phyloP scores from a whole-genome alignment of 768 basidiomycete genomes.

The Suillus plorans region DNA sequence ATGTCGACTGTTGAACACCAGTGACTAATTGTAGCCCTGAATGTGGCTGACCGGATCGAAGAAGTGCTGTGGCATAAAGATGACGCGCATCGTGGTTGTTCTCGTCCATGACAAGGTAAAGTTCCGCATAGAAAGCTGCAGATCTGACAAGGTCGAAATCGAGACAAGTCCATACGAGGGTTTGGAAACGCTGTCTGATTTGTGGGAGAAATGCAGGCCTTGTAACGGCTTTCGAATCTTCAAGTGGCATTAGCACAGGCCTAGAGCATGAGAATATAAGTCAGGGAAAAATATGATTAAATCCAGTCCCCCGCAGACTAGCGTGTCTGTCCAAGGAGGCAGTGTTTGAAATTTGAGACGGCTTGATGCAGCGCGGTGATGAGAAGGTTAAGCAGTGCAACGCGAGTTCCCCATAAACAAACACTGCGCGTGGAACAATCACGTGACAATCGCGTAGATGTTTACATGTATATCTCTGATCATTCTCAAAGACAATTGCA shows the following conservation, averaged over 20 bases:
- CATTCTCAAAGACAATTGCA: constrained; percentile 6
- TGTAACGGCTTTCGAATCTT: constrained; percentile 35
- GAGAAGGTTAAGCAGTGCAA: constrained; percentile 13
- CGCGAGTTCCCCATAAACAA: constrained; percentile 20
- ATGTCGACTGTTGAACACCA: constrained; percentile 56
- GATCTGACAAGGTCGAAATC: constrained; percentile 77
- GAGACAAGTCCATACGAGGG: constrained; percentile 80
- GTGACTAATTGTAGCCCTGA: constrained; percentile 75
- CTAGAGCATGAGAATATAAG: constrained; percentile 32
- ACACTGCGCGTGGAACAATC: constrained; percentile 20
- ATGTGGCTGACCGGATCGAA: constrained; percentile 67
- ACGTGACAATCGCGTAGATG: constrained; percentile 26
- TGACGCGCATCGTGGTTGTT: constrained; percentile 79
- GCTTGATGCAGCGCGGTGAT: constrained; percentile 18
- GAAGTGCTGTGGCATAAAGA: constrained; percentile 77
- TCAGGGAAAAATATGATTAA: constrained; percentile 16
- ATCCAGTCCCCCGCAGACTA: constrained; percentile 4
- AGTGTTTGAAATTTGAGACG: constrained; percentile 1
- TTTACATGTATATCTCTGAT: not conserved
- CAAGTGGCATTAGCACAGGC: constrained; percentile 54
- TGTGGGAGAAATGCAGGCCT: constrained; percentile 47
- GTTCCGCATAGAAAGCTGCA: constrained; percentile 88
- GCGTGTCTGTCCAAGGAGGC: constrained; percentile 11
- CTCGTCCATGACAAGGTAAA: constrained; percentile 72
- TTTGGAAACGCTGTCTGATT: constrained; percentile 67